Evolutionary conservation across 192 early-diverging fungal species (phyloP).

Genomic region (Linderina pennispora): DNA sequence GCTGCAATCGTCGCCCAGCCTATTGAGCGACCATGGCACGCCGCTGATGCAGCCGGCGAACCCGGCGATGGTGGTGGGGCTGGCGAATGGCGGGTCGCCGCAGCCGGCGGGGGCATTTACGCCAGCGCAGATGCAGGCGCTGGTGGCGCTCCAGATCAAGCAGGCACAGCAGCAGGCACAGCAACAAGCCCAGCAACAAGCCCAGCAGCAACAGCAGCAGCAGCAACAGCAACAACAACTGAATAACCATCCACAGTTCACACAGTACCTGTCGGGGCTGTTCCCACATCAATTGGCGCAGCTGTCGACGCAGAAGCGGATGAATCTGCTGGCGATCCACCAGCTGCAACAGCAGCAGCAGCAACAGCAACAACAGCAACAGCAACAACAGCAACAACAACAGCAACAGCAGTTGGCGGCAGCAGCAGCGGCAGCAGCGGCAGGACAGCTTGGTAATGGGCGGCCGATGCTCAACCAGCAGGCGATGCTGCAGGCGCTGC

Average conservation of each 20-base stretch:
- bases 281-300: conserved; percentile 42
- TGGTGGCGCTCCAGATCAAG: conserved; percentile 16
- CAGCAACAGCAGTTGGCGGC: too few species aligned
- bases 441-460: conserved; percentile 6
- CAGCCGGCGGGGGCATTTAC: conserved; percentile 1
- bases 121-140: conserved; percentile 17
- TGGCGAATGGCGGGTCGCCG: not conserved
- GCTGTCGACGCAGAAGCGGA: conserved; percentile 34
- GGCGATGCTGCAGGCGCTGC: conserved; percentile 13
- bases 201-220: not conserved
- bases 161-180: conserved; percentile 17
- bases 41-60: conserved; percentile 12
- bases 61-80: not conserved
- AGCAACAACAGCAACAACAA: conserved; percentile 19
- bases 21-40: conserved; percentile 7
- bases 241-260: conserved; percentile 31
- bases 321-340: conserved; percentile 29
- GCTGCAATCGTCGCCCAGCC: conserved; percentile 10
- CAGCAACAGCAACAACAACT: conserved; percentile 2
- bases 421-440: too few species aligned
- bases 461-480: conserved; percentile 15
- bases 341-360: conserved; percentile 42
- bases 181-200: not conserved
- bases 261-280: conserved; percentile 36
- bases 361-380: conserved; percentile 15